phyloP scores from a whole-genome alignment of 148 eudicot species.

The Rhododendron vialii region DNA sequence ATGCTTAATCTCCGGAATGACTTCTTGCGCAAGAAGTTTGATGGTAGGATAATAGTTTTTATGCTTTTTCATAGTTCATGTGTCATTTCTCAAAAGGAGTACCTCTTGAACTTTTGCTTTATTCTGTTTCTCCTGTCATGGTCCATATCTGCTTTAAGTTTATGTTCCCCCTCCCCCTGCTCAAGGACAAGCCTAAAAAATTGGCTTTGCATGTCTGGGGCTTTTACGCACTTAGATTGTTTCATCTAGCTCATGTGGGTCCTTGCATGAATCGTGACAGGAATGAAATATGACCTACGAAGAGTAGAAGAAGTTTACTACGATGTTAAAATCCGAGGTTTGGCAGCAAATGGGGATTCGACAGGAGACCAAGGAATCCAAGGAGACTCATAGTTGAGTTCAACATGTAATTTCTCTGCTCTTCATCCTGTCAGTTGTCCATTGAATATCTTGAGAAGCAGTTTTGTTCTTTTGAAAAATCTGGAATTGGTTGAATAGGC shows the following conservation, averaged over 20 bases:
- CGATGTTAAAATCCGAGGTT: constrained; percentile 93
- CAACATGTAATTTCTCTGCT: not conserved
- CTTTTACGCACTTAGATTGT: not conserved
- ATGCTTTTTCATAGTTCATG: not conserved
- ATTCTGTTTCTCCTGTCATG: not conserved
- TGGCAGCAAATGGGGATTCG: constrained; percentile 43
- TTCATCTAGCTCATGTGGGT: not conserved
- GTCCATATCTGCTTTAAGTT: not conserved
- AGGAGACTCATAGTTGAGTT: constrained; percentile 20
- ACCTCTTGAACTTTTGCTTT: not conserved
- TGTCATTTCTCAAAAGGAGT: not conserved
- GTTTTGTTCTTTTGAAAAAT: not conserved
- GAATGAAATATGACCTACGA: constrained; percentile 92
- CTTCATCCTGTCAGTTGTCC: not conserved
- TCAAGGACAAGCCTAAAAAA: too few relatives aligned
- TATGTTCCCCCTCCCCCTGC: not conserved
- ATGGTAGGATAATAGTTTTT: constrained; percentile 43
- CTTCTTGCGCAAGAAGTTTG: constrained; percentile 91
- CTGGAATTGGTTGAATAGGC: not conserved
- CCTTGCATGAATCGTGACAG: constrained; percentile 26
- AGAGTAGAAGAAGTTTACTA: constrained; percentile 92
- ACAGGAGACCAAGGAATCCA: constrained; percentile 35
- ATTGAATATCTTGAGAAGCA: not conserved
- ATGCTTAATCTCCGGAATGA: constrained; percentile 97
- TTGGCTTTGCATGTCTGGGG: not conserved